Percentiles rank a stretch among this genome's conserved stretches.
phyloP scores from a whole-genome alignment of 805 yeast genomes.

The Ogataea zsoltii region DNA sequence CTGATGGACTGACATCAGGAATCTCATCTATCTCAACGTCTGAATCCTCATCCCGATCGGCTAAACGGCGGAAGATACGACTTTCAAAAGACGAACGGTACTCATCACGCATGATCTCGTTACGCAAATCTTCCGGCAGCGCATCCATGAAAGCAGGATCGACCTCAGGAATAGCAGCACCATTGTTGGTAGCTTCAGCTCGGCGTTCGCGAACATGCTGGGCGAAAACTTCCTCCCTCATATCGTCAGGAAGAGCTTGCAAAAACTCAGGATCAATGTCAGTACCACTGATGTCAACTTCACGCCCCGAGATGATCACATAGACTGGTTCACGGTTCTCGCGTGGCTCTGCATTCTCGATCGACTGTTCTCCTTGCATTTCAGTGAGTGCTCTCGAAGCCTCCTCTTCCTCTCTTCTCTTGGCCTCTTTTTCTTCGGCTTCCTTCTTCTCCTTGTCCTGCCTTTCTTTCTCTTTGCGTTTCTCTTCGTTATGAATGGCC shows the following conservation, averaged over 20 bases:
- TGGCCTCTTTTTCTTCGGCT: slow-evolving; percentile 32
- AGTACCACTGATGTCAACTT: slow-evolving; percentile 84
- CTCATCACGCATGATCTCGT: slow-evolving; percentile 33
- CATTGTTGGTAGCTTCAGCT: slow-evolving; percentile 47
- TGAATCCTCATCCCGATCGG: slow-evolving; percentile 11
- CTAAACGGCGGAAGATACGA: slow-evolving; percentile 19
- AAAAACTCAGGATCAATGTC: slow-evolving; percentile 91
- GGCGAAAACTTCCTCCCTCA: slow-evolving; percentile 88
- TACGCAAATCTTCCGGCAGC: slow-evolving; percentile 53
- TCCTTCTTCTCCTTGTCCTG: slow-evolving; percentile 31
- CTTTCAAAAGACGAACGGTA: slow-evolving; percentile 17
- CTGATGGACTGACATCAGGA: slow-evolving; percentile 21
- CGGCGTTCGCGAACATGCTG: slow-evolving; percentile 80
- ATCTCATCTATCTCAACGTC: slow-evolving; percentile 24
- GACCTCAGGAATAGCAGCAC: slow-evolving; percentile 58
- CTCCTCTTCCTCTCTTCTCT: slow-evolving; percentile 32
- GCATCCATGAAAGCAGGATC: slow-evolving; percentile 82
- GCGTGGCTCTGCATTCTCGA: neutral
- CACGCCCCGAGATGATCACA: slow-evolving; percentile 73
- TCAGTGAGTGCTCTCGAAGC: slow-evolving; percentile 32
- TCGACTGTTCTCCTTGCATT: slow-evolving; percentile 6
- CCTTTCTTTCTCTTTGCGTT: slow-evolving; percentile 27
- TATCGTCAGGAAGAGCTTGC: slow-evolving; percentile 87
- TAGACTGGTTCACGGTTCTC: slow-evolving; percentile 50
- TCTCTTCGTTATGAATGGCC: slow-evolving; percentile 34